Base-by-base conservation (phyloP, 257 asterid genomes). In the Coffea eugenioides region DNA sequence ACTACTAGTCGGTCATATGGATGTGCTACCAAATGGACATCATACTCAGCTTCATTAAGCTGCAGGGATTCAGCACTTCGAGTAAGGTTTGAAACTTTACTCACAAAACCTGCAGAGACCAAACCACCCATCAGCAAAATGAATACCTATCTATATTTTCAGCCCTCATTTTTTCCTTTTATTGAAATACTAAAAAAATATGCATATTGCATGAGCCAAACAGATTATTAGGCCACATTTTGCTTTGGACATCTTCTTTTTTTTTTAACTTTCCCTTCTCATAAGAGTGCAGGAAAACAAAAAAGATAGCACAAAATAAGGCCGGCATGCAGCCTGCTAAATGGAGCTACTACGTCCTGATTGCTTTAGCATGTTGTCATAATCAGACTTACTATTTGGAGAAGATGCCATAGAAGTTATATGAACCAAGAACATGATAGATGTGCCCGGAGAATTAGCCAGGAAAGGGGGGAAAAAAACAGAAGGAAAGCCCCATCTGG, bases 1-100 rank as follows among this genome's bases (percentile, higher is more conserved):
- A 89, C 85, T 56, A 20, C 87, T 31, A 94, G 92, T 54, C 90
- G 90, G 14, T 94, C 94, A 20, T 94, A 92, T n/a, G 97, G 95
- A 82, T 91, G 77, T 36, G 80, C 64, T 12, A 82, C 81, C 76
- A 88, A 85, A 66, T 86, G 91, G 69, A 80, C 90, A 27, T 91
- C 92, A 8, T 85, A 87, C 72, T 88, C 92, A 67, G 73, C 85
- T 68, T 89, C 77, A 78, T 79, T 67, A 7, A 64, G 46, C 52
- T 39, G 75, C 73, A 27, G 75, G 65, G 56, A 69, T 8, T 67
- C 83, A 20, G 68, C n/a, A 54, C 46, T 80, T 67, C 6, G 49
- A 73, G 77, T 77, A 27, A 39, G 27, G 52, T 23, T 64, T 20
- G 77, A 75, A 51, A 43, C 43, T 67, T 52, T 48, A 65, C 36